phyloP scores from a whole-genome alignment of 208 protist genomes.

The Tritrichomonas foetus region DNA sequence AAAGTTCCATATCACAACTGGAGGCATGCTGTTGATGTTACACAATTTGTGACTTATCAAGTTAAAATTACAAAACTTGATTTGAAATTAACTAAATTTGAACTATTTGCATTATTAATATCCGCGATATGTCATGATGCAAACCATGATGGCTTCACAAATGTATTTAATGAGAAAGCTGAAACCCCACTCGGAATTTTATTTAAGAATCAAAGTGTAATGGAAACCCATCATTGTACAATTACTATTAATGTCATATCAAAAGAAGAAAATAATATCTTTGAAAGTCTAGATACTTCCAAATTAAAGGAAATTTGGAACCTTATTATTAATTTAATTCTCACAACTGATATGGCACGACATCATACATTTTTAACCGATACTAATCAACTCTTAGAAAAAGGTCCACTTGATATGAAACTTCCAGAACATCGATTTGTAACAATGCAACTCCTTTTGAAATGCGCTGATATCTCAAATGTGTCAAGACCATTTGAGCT shows the following conservation, averaged over 20 bases:
- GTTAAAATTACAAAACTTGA: constrained; percentile 58
- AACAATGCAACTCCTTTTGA: background rate
- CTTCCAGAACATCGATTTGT: background rate
- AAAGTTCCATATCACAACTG: constrained; percentile 68
- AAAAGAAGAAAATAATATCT: constrained; percentile 46
- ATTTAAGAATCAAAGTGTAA: constrained; percentile 62
- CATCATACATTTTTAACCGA: constrained; percentile 51
- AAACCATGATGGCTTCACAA: constrained; percentile 88
- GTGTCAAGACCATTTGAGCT: background rate
- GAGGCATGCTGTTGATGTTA: constrained; percentile 63
- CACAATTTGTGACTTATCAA: constrained; percentile 56
- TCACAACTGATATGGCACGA: constrained; percentile 58
- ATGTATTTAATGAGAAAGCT: constrained; percentile 81
- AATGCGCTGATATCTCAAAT: background rate
- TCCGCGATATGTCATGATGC: constrained; percentile 83
- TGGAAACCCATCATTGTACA: constrained; percentile 63
- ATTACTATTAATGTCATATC: constrained; percentile 48
- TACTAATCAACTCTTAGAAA: background rate
- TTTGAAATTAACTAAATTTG: constrained; percentile 59
- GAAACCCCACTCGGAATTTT: constrained; percentile 70
- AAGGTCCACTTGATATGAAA: background rate
- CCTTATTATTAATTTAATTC: constrained; percentile 52
- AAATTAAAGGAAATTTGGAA: constrained; percentile 51
- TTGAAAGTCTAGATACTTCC: constrained; percentile 40
- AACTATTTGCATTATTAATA: constrained; percentile 73